These are phyloP conservation scores for Leishmania martiniquensis DNA, from an alignment of 208 protist species.

Conservation along the genomic window DNA sequence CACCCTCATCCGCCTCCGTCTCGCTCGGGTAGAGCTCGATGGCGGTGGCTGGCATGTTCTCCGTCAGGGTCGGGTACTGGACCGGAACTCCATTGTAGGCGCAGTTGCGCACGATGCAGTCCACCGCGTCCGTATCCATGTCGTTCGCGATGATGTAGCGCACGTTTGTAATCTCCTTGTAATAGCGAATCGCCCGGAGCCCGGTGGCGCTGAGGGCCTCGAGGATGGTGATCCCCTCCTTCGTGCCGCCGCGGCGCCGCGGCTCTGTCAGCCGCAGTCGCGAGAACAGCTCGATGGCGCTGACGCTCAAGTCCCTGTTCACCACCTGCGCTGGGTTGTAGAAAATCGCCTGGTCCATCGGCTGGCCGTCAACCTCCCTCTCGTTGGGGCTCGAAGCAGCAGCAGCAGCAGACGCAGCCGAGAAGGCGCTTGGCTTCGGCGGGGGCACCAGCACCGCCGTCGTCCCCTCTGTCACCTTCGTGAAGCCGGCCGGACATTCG, in stretches of 20 bases:
- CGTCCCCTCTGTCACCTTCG: conserved; percentile 77
- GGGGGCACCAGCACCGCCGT: conserved; percentile 81
- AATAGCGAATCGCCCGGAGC: conserved; percentile 98
- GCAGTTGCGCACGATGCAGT: conserved; percentile 96
- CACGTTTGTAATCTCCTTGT: conserved; percentile 96
- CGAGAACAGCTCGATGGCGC: conserved; percentile 91
- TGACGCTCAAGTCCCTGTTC: conserved; percentile 98
- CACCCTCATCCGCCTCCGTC: background rate
- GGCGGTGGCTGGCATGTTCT: conserved; percentile 77
- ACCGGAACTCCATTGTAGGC: conserved; percentile 93
- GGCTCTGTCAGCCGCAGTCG: conserved; percentile 52
- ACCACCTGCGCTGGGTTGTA: conserved; percentile 98
- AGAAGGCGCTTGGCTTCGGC: conserved; percentile 29
- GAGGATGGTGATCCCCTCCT: conserved; percentile 93
- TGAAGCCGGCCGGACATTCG: conserved; percentile 60
- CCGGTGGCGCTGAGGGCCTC: conserved; percentile 98
- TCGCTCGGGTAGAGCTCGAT: conserved; percentile 33
- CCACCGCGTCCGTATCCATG: conserved; percentile 94
- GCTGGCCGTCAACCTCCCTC: conserved; percentile 21
- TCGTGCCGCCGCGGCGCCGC: conserved; percentile 60
- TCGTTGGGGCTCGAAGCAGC: background rate
- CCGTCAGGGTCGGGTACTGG: conserved; percentile 50
- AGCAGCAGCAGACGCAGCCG: background rate
- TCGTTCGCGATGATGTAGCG: conserved; percentile 98
- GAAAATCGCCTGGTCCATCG: conserved; percentile 91